Conservation (phyloP, 1,284 basidiomycete species). For the Leucoagaricus sp. region DNA sequence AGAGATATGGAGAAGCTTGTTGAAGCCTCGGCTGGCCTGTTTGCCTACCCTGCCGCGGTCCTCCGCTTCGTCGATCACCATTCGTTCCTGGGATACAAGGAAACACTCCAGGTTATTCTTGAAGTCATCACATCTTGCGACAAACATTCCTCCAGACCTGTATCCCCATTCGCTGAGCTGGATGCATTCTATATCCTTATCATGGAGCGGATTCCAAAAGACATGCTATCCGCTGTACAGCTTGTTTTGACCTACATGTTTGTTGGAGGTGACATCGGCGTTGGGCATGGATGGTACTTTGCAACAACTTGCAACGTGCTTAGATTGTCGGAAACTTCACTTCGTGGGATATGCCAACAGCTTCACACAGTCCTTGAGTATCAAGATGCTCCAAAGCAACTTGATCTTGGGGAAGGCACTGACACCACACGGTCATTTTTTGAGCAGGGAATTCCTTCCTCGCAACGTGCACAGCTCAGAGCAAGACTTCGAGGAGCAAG, state of each 20-base stretch:
- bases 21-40: conserved; percentile 7
- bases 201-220: not conserved
- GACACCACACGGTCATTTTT: not conserved
- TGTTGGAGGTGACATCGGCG: not conserved
- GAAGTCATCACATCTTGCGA: not conserved
- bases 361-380: not conserved
- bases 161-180: not conserved
- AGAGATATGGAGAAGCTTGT: conserved; percentile 6
- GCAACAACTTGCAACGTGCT: not conserved
- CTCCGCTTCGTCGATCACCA: not conserved
- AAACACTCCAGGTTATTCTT: not conserved
- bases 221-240: not conserved
- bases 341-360: not conserved
- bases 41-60: conserved; percentile 10
- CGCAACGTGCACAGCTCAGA: not conserved
- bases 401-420: not conserved
- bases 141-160: not conserved
- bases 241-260: not conserved
- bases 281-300: too few species aligned
- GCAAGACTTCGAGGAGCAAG: not conserved
- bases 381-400: not conserved
- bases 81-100: not conserved
- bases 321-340: not conserved
- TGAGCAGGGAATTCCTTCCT: too few species aligned
- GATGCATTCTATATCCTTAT: not conserved